Conservation (phyloP, 306 rosid genomes). For the Begonia fuchsioides region DNA sequence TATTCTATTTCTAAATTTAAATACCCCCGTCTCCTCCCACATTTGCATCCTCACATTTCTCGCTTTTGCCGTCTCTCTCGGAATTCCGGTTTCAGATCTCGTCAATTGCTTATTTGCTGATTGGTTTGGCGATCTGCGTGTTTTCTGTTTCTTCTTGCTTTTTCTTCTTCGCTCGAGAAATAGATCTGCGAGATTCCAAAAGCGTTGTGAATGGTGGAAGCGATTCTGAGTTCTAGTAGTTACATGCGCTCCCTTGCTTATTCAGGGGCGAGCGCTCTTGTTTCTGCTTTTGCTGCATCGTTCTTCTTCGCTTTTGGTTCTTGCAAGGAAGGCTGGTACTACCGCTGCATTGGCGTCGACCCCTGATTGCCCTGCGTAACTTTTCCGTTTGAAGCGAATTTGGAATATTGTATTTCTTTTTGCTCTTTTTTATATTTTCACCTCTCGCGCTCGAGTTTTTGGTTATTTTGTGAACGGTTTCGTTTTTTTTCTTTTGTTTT, state of each 20-base stretch:
- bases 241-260: conserved; percentile 67
- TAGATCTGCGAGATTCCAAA: conserved; percentile 11
- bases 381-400: neutral
- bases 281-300: conserved; percentile 29
- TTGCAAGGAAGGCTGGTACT: conserved; percentile 97
- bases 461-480: neutral
- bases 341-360: conserved; percentile 96
- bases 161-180: conserved; percentile 3
- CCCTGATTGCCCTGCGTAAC: conserved; percentile 25
- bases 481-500: conserved; percentile 4
- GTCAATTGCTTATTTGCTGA: neutral
- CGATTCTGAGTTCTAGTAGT: conserved; percentile 40
- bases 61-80: neutral
- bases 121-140: neutral
- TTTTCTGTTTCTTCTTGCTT: neutral
- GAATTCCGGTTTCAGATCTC: neutral
- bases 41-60: neutral
- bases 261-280: conserved; percentile 76
- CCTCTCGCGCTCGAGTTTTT: neutral
- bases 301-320: conserved; percentile 68
- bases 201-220: conserved; percentile 89
- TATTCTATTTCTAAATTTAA: neutral
- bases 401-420: neutral
- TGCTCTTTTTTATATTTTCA: neutral
- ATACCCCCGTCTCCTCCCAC: neutral